Evolutionary conservation across 495 filamentous ascomycete genomes (phyloP), one percentile per base, ranked within the genome.

Genomic region (Alectoria sarmentosa): DNA sequence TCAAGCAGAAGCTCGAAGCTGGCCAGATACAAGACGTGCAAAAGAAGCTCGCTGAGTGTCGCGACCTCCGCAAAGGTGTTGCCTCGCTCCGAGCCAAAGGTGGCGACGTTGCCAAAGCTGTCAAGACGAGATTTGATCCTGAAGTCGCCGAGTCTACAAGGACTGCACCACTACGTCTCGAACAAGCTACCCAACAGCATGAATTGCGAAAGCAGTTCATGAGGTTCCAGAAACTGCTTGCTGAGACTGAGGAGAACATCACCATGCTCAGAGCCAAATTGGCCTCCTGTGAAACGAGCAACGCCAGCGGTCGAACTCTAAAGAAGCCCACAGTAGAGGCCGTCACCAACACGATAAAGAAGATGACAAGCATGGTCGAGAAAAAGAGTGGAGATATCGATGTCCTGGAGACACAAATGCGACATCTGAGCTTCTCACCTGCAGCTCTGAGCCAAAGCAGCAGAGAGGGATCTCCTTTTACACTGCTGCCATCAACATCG

Each of bases 361-460:
- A 94, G 62, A 90, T 99, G 84, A 98, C 92, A 60, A 84, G 77
- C 65, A 96, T 97, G 90, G 87, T 88, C 0, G 90, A 96, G 77
- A 87, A 86, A 74, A 89, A 87, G 71, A 91, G 88, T 73, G 87
- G 85, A 55, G 94, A 98, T 67, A 86, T 98, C 57, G 90, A 96
- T 73, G 83, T 95, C 15, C 80, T 98, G 36, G 94, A 96, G 73
- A 83, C 84, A 42, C 89, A 96, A 68, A 86, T 98, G 77, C 83
- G 85, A 36, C 86, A 84, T 59, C 77, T 96, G 13, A 80, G 88
- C 4, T 72, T 91, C 9, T 72, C 79, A 0, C 78, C 79, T 1
- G 69, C 78, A 30, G 67, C 71, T n/a, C 30, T 55, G 13, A 63
- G 70, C 70, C 21, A 74, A 56, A 66, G 79, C 64, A 84, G 86